These are phyloP conservation scores for Rubia occidens DNA, from an alignment of 305 asterid species.

Conservation along the genomic window DNA sequence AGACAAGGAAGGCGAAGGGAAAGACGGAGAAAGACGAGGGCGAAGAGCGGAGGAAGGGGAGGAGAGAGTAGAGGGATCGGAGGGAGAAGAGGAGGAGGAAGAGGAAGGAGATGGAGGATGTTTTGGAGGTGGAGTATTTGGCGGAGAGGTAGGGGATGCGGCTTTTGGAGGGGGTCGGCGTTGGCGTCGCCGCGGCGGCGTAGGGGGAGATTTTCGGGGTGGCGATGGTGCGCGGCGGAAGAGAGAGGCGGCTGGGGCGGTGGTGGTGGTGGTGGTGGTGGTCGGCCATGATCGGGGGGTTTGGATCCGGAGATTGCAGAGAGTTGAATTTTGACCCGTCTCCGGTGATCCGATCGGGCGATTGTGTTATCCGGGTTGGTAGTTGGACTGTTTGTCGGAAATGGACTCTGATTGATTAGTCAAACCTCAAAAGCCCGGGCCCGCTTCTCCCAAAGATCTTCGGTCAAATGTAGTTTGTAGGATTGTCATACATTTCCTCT, in stretches of 20 bases:
- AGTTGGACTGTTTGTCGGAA: background rate
- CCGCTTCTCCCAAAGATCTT: background rate
- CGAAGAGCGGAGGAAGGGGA: constrained; percentile 68
- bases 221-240: constrained; percentile 43
- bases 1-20: constrained; percentile 78
- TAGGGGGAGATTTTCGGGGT: constrained; percentile 35
- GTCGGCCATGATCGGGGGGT: constrained; percentile 43
- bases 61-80: constrained; percentile 79
- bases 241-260: constrained; percentile 65
- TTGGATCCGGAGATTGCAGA: background rate
- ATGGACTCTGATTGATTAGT: background rate
- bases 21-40: constrained; percentile 78
- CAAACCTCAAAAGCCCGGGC: background rate
- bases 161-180: constrained; percentile 76
- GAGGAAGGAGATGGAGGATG: constrained; percentile 53
- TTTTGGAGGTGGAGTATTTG: constrained; percentile 30
- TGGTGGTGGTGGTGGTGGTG: constrained; percentile 55
- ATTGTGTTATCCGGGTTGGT: background rate
- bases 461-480: background rate
- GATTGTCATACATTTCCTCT: background rate
- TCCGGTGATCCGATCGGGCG: background rate
- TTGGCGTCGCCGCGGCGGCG: constrained; percentile 52
- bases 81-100: constrained; percentile 68
- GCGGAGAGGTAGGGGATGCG: constrained; percentile 36
- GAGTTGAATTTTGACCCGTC: background rate